Conservation (phyloP, 768 basidiomycete genomes). For the Pleurotus citrinopileatus region DNA sequence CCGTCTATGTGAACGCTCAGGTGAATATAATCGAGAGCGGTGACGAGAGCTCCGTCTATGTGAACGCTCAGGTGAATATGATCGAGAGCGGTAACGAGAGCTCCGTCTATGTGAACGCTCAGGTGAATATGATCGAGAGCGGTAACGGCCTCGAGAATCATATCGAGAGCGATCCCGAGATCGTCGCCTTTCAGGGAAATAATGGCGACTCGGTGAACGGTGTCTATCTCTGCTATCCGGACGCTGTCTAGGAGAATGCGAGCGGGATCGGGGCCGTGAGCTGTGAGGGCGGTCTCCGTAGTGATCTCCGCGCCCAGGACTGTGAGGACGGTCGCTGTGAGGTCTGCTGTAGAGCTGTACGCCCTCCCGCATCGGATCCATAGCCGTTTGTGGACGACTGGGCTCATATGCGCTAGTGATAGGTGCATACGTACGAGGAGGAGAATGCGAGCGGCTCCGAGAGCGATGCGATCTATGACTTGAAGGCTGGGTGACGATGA, state of each 20-base stretch:
- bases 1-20: too few species aligned
- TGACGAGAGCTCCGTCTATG: too few species aligned
- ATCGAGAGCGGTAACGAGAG: constrained; percentile 23
- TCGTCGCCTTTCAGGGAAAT: constrained; percentile 7
- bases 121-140: constrained; percentile 19
- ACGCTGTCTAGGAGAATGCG: constrained; percentile 12
- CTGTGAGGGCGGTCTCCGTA: not conserved
- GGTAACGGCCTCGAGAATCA: constrained; percentile 12
- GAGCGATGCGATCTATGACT: constrained; percentile 9
- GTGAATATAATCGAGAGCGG: constrained; percentile 22
- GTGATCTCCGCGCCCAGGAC: not conserved
- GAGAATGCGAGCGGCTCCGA: constrained; percentile 6
- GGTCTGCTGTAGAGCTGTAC: not conserved
- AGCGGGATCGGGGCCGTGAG: constrained; percentile 13
- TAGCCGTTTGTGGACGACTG: constrained; percentile 6
- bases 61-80: too few species aligned
- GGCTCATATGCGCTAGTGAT: constrained; percentile 1
- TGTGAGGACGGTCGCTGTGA: not conserved
- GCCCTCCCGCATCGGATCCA: not conserved
- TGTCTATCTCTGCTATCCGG: too few species aligned
- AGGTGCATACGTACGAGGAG: not conserved
- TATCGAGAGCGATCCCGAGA: constrained; percentile 11
- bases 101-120: constrained; percentile 14
- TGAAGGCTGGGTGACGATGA: constrained; percentile 7
- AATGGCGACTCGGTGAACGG: constrained; percentile 12